Conservation (phyloP, 331 rosid genomes). For the Erythrophleum ivorense region DNA sequence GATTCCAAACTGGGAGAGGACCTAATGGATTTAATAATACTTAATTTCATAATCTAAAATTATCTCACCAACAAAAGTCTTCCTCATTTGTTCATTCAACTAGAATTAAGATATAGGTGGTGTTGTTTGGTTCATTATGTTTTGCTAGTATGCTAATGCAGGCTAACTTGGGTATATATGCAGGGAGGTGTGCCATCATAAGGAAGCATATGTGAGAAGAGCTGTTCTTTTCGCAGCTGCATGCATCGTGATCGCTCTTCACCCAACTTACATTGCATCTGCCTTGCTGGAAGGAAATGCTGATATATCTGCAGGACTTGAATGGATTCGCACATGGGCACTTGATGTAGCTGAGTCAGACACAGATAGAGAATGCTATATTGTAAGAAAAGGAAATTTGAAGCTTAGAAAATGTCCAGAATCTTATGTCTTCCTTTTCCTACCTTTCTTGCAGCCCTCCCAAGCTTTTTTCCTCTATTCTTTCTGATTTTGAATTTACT, state of each 20-base stretch:
- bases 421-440: conserved; percentile 12
- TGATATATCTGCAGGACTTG: conserved; percentile 79
- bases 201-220: conserved; percentile 92
- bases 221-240: conserved; percentile 90
- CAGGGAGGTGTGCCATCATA: conserved; percentile 84
- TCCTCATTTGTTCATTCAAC: background rate
- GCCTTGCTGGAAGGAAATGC: conserved; percentile 77
- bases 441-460: conserved; percentile 1
- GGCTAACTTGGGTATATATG: conserved; percentile 34
- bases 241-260: conserved; percentile 73
- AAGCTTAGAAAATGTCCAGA: conserved; percentile 36
- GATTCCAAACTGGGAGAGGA: conserved; percentile 27
- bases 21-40: background rate
- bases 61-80: background rate
- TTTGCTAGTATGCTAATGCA: conserved; percentile 27
- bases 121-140: background rate
- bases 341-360: conserved; percentile 83
- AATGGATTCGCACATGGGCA: conserved; percentile 91
- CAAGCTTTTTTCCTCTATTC: background rate
- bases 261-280: conserved; percentile 75
- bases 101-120: conserved; percentile 25
- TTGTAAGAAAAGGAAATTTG: conserved; percentile 56
- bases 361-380: conserved; percentile 85
- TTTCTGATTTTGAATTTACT: background rate
- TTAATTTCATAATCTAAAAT: conserved; percentile 18